Base-by-base conservation (phyloP, 1,139 yeast genomes). In the Saccharomyces uvarum region DNA sequence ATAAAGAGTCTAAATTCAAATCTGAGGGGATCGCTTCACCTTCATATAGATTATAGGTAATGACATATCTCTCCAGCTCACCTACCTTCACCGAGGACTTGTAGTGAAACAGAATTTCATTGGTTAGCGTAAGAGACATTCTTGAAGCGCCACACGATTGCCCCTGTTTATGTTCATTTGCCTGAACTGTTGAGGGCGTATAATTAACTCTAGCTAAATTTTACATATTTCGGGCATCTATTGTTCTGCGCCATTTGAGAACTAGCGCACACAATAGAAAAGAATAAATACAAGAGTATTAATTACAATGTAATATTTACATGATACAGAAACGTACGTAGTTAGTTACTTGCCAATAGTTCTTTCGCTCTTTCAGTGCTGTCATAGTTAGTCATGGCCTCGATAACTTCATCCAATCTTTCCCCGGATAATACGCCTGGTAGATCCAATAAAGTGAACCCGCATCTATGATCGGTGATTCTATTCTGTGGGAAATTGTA, bases 401-500 rank as follows among this genome's bases (percentile, higher is more conserved):
- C 82, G 1, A 84, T 77, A 4, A 88, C 69, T 48, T 82, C 86
- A 58, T 81, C 88, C 55, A 93, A 72, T 60, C 78, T 77, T 53
- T 77, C 77, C 2, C 98, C 98, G 7, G 76, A 76, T 83, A 91
- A 77, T 57, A 91, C 82, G 1, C 90, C 95, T 2, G 79, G 84
- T n/a, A 93, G 73, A 65, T 90, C 96, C 65, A 88, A 87, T 28
- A 86, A 66, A 0, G 91, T 82, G 63, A 71, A 82, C 3, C 91
- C 89, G 67, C 97, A 89, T 53, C 99, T 76, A 67, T 93, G 99
- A 66, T 93, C 99, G 0, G 98, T 91, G 53, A 93, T 81, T 63
- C 99, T 77, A 67, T 90, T 90, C 65, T 93, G 98, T 4, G 96
- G 91, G 63, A 79, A 91, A 66, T 93, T 93, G 69, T 93, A 93